Evolutionary conservation across 352 stramenopile species (phyloP), one percentile per base, ranked within the genome.

Genomic region (Sclerospora graminicola): DNA sequence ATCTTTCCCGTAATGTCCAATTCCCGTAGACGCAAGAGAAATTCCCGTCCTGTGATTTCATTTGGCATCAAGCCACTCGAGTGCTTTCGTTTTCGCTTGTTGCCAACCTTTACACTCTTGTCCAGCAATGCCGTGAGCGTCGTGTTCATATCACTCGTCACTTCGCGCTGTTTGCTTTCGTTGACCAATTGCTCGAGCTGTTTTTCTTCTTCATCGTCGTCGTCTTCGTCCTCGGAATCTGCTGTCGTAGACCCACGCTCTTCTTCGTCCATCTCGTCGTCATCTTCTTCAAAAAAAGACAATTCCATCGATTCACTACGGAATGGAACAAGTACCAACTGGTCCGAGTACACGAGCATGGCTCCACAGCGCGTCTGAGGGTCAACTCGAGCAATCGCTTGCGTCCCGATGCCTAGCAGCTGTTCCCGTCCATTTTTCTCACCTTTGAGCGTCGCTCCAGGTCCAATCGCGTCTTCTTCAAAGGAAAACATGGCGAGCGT

Each of bases 401-500:
- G 60, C 15, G 75, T 78, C 0, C 56, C 77, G 13, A 85, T 61
- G 8, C 81, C 81, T 5, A 88, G 60, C 34, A 89, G 48, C 33
- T 93, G 81, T 11, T 84, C 77, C 0, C 74, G 68, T 2, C 81
- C 81, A 39, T 87, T 70, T 39, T 71, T 73, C 35, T 93, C 81
- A 32, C 74, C 81, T 51, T 90, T 85, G 7, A 93, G 45, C 39
- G 76, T 89, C 8, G 81, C 75, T 8, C 81, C 81, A 3, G 78
- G 77, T 0, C 81, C 81, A 39, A 93, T 85, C 14, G 76, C 76
- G 26, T 93, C 76, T 49, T 87, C 78, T 8, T 63, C 60, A 32
- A 93, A 93, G 45, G 74, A 73, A 46, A 75, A 88, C 74, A 93
- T 84, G 15, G 76, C 70, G 2, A 93, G 60, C 13, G 78, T 90